Percentiles rank a stretch among this genome's conserved stretches.
Conservation (phyloP, 2,329 filamentous ascomycete genomes). For the Fusarium nygamai region DNA sequence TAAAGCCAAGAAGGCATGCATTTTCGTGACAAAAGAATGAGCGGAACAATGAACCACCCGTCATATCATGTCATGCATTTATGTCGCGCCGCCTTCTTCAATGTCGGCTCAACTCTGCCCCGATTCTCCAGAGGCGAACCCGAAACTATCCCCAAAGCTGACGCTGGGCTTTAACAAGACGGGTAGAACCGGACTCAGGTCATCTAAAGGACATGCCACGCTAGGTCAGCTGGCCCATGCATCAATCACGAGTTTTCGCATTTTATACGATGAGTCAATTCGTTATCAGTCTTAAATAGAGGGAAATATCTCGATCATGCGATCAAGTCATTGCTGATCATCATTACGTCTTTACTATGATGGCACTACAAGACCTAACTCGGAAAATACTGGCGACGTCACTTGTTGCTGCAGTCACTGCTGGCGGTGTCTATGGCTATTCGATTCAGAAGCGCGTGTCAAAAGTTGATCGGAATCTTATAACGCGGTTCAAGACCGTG, state of each 20-base stretch:
- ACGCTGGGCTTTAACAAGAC: neutral
- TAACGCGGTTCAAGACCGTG: conserved; percentile 23
- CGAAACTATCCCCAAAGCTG: conserved; percentile 7
- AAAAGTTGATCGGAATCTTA: conserved; percentile 13
- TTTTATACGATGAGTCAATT: conserved; percentile 15
- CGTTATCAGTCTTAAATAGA: neutral
- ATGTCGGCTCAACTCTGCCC: conserved; percentile 2
- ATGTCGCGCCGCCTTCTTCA: neutral
- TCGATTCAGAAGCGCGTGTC: conserved; percentile 23
- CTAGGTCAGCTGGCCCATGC: conserved; percentile 8
- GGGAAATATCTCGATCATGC: neutral
- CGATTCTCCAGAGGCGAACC: neutral
- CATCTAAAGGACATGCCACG: neutral
- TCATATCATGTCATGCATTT: neutral
- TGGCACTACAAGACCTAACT: conserved; percentile 24
- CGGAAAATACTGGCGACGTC: conserved; percentile 29
- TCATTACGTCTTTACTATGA: neutral
- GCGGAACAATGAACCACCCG: neutral
- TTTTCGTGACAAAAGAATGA: neutral
- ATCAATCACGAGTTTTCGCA: neutral
- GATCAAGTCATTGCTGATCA: neutral
- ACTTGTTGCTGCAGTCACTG: conserved; percentile 6
- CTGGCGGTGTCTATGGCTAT: conserved; percentile 29
- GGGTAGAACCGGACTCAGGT: conserved; percentile 18
- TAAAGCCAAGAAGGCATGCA: neutral